phyloP scores from a whole-genome alignment of 2,329 filamentous ascomycete genomes.

The Ceratocystiopsis minuta region DNA sequence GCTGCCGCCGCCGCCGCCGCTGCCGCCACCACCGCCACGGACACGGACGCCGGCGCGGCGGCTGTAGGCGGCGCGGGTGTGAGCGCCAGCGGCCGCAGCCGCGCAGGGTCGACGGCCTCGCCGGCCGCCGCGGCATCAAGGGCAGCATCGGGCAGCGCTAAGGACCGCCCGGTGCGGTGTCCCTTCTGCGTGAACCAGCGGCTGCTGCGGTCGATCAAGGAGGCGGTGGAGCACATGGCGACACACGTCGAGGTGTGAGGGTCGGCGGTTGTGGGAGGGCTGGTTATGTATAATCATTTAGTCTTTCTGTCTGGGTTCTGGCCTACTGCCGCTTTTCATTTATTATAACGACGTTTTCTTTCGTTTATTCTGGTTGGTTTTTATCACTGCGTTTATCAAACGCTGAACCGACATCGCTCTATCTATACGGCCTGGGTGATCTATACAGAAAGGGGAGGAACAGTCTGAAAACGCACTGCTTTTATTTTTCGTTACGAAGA shows the following conservation, averaged over 20 bases:
- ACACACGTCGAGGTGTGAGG: slow-evolving; percentile 38
- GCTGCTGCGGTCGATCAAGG: slow-evolving; percentile 41
- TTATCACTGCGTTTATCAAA: too few relatives aligned
- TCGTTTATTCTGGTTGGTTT: too few relatives aligned
- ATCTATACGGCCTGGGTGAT: too few relatives aligned
- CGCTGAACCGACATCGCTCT: too few relatives aligned
- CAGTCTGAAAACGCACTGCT: too few relatives aligned
- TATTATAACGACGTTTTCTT: too few relatives aligned
- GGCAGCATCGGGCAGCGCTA: neutral
- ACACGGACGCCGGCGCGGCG: slow-evolving; percentile 13
- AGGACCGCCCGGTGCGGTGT: slow-evolving; percentile 28
- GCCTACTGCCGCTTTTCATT: too few relatives aligned
- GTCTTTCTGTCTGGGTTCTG: too few relatives aligned
- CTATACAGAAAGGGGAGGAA: too few relatives aligned
- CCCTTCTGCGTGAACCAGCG: slow-evolving; percentile 44
- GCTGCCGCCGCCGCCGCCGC: slow-evolving; percentile 34
- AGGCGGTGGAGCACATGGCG: slow-evolving; percentile 44
- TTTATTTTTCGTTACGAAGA: too few relatives aligned
- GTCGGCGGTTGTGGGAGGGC: neutral
- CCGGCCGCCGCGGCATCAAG: neutral
- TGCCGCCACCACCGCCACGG: slow-evolving; percentile 28
- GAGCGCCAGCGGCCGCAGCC: neutral
- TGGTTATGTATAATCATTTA: too few relatives aligned
- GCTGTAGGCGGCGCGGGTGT: too few relatives aligned
- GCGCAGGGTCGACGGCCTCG: neutral